phyloP scores from a whole-genome alignment of 2,329 filamentous ascomycete genomes.

The Fusarium pseudoanthophilum region DNA sequence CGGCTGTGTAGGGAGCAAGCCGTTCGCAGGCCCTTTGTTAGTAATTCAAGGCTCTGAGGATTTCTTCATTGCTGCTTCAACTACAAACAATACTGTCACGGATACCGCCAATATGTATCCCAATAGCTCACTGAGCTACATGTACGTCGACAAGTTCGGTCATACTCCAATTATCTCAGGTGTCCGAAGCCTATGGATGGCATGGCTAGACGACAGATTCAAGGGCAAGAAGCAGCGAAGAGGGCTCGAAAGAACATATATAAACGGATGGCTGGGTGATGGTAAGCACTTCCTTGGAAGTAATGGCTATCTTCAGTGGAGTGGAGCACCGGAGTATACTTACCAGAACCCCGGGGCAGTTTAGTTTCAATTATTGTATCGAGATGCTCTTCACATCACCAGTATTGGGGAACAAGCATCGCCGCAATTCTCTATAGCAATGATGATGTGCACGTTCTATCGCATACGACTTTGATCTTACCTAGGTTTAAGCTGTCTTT shows the following conservation, averaged over 20 bases:
- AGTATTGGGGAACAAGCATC: neutral
- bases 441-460: no score
- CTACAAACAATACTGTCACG: neutral
- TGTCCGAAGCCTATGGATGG: neutral
- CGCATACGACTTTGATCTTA: no score
- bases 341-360: conserved; percentile 16
- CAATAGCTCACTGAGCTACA: neutral
- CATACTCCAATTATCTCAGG: conserved; percentile 4
- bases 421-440: no score
- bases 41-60: conserved; percentile 6
- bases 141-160: neutral
- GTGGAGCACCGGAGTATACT: conserved; percentile 1
- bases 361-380: neutral
- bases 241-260: neutral
- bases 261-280: neutral
- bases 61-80: neutral
- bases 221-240: neutral
- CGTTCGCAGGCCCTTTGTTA: neutral
- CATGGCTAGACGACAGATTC: neutral
- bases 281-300: conserved; percentile 1
- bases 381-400: neutral
- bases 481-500: no score
- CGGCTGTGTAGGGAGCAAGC: neutral
- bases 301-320: conserved; percentile 8
- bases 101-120: accelerated